A percentile compares a stretch with the other conserved stretches of the same genome.
phyloP scores from a whole-genome alignment of 1,284 basidiomycete genomes.

The Malassezia globosa region DNA sequence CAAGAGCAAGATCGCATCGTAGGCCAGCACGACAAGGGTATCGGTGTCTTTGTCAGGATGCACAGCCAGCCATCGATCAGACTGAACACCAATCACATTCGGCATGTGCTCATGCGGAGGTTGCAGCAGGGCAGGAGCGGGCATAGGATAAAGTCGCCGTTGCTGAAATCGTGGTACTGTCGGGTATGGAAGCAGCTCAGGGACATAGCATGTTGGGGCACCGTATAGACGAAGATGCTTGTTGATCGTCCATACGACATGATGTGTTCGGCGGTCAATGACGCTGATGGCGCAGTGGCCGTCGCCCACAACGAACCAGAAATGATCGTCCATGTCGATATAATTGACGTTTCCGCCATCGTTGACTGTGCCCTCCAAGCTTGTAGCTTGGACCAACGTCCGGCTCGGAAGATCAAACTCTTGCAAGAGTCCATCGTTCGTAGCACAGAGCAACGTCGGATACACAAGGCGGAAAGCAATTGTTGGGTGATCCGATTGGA shows the following conservation, averaged over 20 bases:
- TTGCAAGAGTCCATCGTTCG: slow-evolving; percentile 21
- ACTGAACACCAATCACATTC: slow-evolving; percentile 21
- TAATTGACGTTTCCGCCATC: slow-evolving; percentile 29
- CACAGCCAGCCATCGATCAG: slow-evolving; percentile 29
- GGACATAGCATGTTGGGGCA: background rate
- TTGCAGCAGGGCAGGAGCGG: background rate
- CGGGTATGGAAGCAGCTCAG: background rate
- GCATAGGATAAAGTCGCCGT: slow-evolving; percentile 19
- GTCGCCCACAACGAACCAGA: slow-evolving; percentile 26
- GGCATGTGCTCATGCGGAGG: slow-evolving; percentile 5
- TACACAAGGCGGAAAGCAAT: slow-evolving; percentile 35
- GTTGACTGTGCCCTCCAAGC: slow-evolving; percentile 18
- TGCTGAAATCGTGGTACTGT: slow-evolving; percentile 19
- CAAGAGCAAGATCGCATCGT: slow-evolving; percentile 27
- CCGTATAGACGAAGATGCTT: slow-evolving; percentile 20
- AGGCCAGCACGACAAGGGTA: slow-evolving; percentile 30
- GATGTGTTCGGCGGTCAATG: slow-evolving; percentile 19
- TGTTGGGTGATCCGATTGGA: slow-evolving; percentile 18
- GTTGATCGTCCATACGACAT: slow-evolving; percentile 24
- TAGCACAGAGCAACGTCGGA: slow-evolving; percentile 25
- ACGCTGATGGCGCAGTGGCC: slow-evolving; percentile 24
- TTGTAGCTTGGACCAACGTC: slow-evolving; percentile 19
- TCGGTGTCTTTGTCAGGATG: slow-evolving; percentile 30
- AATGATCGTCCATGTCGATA: slow-evolving; percentile 28
- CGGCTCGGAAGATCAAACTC: slow-evolving; percentile 24